Conservation (phyloP, 495 filamentous ascomycete species). For the Umbilicaria muhlenbergii region DNA sequence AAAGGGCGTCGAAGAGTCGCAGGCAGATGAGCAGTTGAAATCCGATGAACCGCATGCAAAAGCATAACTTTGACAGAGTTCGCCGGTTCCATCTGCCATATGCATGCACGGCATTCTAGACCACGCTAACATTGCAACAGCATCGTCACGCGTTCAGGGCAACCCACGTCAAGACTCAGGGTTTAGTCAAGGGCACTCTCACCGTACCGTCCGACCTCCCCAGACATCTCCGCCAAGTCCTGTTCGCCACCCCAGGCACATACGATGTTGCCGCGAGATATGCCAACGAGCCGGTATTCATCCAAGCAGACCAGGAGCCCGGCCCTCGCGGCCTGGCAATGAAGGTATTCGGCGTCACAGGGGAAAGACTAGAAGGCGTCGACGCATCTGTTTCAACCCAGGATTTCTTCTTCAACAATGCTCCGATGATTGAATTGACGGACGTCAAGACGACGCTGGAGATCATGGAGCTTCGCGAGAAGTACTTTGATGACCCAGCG, state of each 20-base stretch:
- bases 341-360: constrained; percentile 3
- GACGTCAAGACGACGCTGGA: constrained; percentile 7
- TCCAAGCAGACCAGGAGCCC: constrained; percentile 6
- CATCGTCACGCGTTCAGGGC: constrained; percentile 14
- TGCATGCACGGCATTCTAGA: no score
- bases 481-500: constrained; percentile 4
- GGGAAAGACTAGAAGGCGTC: not conserved
- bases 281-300: constrained; percentile 8
- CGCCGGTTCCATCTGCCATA: not conserved
- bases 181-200: constrained; percentile 12
- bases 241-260: constrained; percentile 10
- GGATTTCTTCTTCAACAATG: constrained; percentile 11
- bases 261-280: constrained; percentile 10
- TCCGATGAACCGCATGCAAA: constrained; percentile 13
- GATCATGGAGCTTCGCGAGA: constrained; percentile 8
- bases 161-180: constrained; percentile 11
- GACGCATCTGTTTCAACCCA: not conserved
- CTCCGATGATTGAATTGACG: constrained; percentile 9
- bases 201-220: constrained; percentile 8
- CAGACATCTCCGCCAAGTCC: constrained; percentile 10
- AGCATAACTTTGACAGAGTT: constrained; percentile 12
- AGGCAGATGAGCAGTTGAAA: constrained; percentile 9
- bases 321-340: constrained; percentile 5
- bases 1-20: constrained; percentile 8
- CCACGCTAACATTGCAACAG: not conserved